Evolutionary conservation across 164 flowering plant genomes (phyloP).

Genomic region (Buxus sempervirens): DNA sequence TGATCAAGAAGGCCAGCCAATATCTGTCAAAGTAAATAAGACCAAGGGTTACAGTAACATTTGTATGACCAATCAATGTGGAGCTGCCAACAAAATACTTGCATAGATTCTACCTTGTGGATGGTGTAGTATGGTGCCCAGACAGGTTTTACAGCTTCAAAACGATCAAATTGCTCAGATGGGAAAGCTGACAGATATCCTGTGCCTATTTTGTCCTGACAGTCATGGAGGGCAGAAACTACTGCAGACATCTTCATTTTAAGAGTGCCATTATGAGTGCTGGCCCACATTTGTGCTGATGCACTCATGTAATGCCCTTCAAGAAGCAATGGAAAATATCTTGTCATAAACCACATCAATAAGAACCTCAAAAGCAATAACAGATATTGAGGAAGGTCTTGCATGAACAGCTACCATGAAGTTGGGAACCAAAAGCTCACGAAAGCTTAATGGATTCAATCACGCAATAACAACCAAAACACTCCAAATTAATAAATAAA

Average conservation of each 20-base stretch:
- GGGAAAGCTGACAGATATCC: constrained; percentile 98
- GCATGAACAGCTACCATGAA: not conserved
- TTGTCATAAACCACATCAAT: not conserved
- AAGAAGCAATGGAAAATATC: constrained; percentile 11
- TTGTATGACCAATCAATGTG: not conserved
- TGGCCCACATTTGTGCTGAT: constrained; percentile 90
- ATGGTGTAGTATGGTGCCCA: constrained; percentile 99
- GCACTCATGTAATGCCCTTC: constrained; percentile 94
- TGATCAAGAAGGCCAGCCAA: constrained; percentile 95
- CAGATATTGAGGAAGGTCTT: not conserved
- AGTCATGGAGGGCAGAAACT: constrained; percentile 56
- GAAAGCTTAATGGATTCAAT: not conserved
- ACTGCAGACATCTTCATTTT: constrained; percentile 61
- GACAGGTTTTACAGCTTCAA: constrained; percentile 75
- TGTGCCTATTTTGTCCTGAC: constrained; percentile 69
- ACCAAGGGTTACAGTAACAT: not conserved
- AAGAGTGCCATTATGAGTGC: constrained; percentile 67
- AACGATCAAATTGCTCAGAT: constrained; percentile 67
- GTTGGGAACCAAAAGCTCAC: not conserved
- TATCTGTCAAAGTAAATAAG: constrained; percentile 46
- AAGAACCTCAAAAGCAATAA: not conserved
- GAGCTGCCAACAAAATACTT: not conserved
- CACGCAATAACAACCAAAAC: not conserved
- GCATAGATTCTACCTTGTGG: constrained; percentile 64
- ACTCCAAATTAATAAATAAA: not conserved